Conservation (phyloP, 108 stramenopile genomes). For the Aurantiochytrium sp. region DNA sequence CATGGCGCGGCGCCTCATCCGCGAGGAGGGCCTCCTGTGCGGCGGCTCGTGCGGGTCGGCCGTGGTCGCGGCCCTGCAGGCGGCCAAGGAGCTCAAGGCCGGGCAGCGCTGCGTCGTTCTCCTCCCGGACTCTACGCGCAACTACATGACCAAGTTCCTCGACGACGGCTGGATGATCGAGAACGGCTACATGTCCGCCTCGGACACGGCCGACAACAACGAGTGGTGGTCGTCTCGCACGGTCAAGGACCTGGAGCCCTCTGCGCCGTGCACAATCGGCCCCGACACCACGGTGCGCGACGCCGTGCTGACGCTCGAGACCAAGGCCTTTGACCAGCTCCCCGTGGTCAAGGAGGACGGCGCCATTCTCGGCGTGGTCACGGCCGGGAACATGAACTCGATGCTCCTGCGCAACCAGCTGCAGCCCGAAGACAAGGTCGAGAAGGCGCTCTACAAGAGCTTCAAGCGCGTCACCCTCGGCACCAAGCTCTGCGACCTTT, state of each 20-base stretch:
- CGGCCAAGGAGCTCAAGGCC: conserved; percentile 60
- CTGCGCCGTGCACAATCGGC: conserved; percentile 79
- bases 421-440: conserved; percentile 63
- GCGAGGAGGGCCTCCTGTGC: conserved; percentile 81
- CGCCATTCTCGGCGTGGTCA: conserved; percentile 79
- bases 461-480: conserved; percentile 72
- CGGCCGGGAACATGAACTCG: conserved; percentile 81
- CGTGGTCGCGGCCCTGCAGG: conserved; percentile 67
- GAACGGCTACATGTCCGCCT: conserved; percentile 61
- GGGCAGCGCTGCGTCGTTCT: conserved; percentile 72
- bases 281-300: conserved; percentile 73
- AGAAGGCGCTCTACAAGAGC: conserved; percentile 78
- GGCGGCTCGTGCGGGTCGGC: conserved; percentile 82
- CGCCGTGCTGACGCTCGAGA: conserved; percentile 73
- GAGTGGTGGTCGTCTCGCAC: conserved; percentile 62
- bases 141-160: conserved; percentile 92
- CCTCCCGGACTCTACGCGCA: conserved; percentile 80
- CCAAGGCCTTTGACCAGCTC: conserved; percentile 87
- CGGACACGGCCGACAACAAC: conserved; percentile 53
- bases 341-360: conserved; percentile 75
- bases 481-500: conserved; percentile 70
- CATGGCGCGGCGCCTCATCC: conserved; percentile 78
- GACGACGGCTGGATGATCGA: conserved; percentile 88
- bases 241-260: conserved; percentile 72
- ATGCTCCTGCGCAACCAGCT: conserved; percentile 65